Evolutionary conservation across 2,329 filamentous ascomycete species (phyloP).

Genomic region (Plectosphaerella sp.): DNA sequence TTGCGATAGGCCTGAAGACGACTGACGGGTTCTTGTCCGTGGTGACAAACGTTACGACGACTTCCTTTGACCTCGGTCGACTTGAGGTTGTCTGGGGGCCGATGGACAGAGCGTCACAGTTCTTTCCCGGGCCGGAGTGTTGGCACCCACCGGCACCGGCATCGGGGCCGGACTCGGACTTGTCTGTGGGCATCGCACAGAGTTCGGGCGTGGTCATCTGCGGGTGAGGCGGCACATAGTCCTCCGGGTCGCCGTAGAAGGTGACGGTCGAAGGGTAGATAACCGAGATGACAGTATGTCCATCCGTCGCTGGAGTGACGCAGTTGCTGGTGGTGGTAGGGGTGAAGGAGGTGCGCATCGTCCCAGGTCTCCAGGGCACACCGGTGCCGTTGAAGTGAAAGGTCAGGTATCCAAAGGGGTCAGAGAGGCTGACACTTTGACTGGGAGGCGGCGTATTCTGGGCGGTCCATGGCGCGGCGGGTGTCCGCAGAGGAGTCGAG

Average conservation of each 20-base stretch:
- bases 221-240: constrained; percentile 43
- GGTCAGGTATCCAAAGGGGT: no score
- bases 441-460: no score
- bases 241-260: constrained; percentile 36
- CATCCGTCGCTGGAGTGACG: background rate
- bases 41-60: constrained; percentile 40
- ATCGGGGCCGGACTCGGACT: background rate
- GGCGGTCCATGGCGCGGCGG: no score
- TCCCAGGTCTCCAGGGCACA: no score
- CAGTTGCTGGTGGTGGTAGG: background rate
- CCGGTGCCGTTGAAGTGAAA: no score
- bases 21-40: constrained; percentile 53
- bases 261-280: constrained; percentile 47
- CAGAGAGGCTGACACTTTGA: no score
- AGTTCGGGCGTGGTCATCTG: constrained; percentile 24
- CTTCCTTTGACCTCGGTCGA: background rate
- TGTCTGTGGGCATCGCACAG: constrained; percentile 16
- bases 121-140: background rate
- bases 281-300: constrained; percentile 33
- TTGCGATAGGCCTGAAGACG: constrained; percentile 23
- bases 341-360: background rate
- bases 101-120: background rate
- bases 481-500: no score
- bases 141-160: background rate
- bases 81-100: background rate